Conservation (phyloP, 305 asterid genomes). For the Coffea humblotiana region DNA sequence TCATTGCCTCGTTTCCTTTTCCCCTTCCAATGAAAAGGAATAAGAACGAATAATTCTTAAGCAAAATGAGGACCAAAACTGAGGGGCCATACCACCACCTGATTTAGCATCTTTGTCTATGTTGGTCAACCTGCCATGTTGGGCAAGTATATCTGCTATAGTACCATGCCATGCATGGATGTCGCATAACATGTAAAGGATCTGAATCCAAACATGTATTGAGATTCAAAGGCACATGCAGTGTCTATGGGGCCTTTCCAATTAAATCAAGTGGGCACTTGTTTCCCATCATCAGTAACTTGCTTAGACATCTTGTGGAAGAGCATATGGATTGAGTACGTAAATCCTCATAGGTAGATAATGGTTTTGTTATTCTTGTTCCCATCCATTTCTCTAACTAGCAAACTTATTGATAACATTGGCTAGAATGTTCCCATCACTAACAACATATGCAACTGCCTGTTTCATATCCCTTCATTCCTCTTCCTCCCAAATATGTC, state of each 20-base stretch:
- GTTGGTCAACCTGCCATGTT: slow-evolving; percentile 17
- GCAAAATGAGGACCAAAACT: too few relatives aligned
- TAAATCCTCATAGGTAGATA: background rate
- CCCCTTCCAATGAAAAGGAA: background rate
- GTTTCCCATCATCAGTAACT: slow-evolving; percentile 25
- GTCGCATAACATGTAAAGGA: background rate
- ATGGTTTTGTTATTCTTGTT: background rate
- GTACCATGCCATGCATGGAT: background rate
- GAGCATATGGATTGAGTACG: background rate
- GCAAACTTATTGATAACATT: background rate
- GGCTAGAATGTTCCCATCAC: slow-evolving; percentile 19
- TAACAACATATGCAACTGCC: slow-evolving; percentile 2
- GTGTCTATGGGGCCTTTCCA: slow-evolving; percentile 19
- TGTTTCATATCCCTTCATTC: background rate
- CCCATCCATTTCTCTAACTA: background rate
- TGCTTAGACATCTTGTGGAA: slow-evolving; percentile 23
- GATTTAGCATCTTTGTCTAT: background rate
- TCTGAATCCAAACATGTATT: background rate
- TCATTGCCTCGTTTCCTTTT: background rate
- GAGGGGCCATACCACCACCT: background rate
- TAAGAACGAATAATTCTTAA: background rate
- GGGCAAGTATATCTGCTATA: background rate
- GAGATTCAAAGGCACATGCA: slow-evolving; percentile 35
- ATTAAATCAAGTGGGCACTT: slow-evolving; percentile 9
- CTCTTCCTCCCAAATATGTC: background rate